Evolutionary conservation across 805 yeast genomes (phyloP).

Genomic region (Sugiyamaella floridensis): DNA sequence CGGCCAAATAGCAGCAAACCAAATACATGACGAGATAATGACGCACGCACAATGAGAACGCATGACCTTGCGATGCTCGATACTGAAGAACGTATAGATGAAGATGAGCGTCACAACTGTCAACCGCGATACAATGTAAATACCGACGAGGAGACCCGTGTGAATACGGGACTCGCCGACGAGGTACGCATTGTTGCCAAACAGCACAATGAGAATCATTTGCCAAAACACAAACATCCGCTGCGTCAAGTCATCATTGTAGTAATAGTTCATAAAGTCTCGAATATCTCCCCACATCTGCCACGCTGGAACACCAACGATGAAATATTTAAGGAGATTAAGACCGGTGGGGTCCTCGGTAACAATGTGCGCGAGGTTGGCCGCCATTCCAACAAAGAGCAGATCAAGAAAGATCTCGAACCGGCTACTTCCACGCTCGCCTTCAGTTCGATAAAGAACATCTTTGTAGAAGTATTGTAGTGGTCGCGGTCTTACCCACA

Average conservation of each 20-base stretch:
- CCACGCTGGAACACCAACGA: conserved; percentile 54
- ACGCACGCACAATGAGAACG: conserved; percentile 34
- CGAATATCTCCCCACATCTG: conserved; percentile 59
- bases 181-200: conserved; percentile 41
- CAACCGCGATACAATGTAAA: conserved; percentile 43
- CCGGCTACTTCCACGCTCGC: conserved; percentile 46
- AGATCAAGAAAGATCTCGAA: conserved; percentile 57
- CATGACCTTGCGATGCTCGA: conserved; percentile 44
- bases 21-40: conserved; percentile 34
- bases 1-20: conserved; percentile 50
- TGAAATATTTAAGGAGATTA: conserved; percentile 41
- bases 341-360: conserved; percentile 44
- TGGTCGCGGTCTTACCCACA: conserved; percentile 41
- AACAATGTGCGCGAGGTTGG: conserved; percentile 50
- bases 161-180: conserved; percentile 34
- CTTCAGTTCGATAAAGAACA: conserved; percentile 45
- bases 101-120: conserved; percentile 32
- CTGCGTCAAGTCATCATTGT: conserved; percentile 53
- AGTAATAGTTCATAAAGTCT: conserved; percentile 58
- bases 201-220: conserved; percentile 42
- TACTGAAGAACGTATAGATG: conserved; percentile 39
- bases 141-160: conserved; percentile 39
- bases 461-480: conserved; percentile 56
- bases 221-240: conserved; percentile 48
- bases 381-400: conserved; percentile 57